Evolutionary conservation across 306 rosid genomes (phyloP), one percentile per base, ranked within the genome.

Genomic region (Cicer bijugum): DNA sequence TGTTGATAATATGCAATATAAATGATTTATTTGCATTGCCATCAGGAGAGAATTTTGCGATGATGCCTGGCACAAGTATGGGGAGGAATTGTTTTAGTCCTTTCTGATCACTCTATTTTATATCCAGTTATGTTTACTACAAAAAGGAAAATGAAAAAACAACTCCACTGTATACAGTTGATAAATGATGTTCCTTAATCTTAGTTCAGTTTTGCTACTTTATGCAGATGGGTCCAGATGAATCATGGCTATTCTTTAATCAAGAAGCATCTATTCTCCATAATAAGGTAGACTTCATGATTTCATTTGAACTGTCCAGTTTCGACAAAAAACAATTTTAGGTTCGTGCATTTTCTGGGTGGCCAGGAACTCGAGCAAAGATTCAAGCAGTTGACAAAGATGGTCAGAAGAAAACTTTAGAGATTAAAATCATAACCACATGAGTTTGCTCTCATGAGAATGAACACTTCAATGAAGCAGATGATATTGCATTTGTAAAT

Each of bases 301-400:
- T 85, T 52, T 76, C 74, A 67, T 37, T 59, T 77, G 61, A 79
- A 58, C 76, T 16, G 63, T 44, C 51, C 82, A 80, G 84, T 80
- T 73, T 87, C 78, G 84, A 82, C 88, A 17, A 76, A 75, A 86
- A 83, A 84, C 78, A 72, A 77, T 79, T 81, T 81, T 75, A 93
- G 96, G 94, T 93, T 75, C 97, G 98, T 75, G 97, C 97, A 40
- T 91, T 93, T 86, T 88, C 97, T 89, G 98, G 98, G 53, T 91
- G 98, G 96, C 98, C 97, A 37, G 97, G 98, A 85, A 88, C 97
- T 68, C 85, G 87, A 71, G 91, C 97, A 23, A 89, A 88, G 86
- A 75, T 91, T 69, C 80, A 77, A 62, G 74, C 77, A 14, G 71
- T 75, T 71, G 89, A 85, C 68, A 85, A 82, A 80, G 83, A 73